Evolutionary conservation across 192 early-diverging fungal genomes (phyloP).

Genomic region (Coemansia sp.): DNA sequence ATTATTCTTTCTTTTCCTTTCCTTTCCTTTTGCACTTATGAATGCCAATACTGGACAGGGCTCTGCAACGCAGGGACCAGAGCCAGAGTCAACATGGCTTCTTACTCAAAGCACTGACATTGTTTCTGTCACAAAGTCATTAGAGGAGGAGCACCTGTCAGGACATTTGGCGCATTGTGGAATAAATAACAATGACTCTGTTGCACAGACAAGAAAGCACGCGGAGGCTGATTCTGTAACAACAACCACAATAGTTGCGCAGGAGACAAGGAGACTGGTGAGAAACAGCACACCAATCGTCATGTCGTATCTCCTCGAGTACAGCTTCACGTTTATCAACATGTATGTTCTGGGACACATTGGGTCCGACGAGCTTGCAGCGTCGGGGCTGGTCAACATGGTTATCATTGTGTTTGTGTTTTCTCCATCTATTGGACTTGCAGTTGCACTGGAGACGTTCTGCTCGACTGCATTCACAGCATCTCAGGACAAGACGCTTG

Average conservation of each 20-base stretch:
- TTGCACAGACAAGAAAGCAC: neutral
- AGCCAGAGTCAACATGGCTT: no score
- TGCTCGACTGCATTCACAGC: no score
- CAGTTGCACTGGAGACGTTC: constrained; percentile 1
- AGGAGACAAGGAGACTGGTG: constrained; percentile 24
- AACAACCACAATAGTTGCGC: constrained; percentile 14
- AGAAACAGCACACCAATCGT: constrained; percentile 26
- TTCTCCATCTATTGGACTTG: constrained; percentile 67
- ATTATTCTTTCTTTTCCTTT: no score
- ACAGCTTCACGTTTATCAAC: constrained; percentile 64
- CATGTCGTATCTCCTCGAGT: constrained; percentile 63
- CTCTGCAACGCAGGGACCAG: no score
- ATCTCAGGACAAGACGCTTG: no score
- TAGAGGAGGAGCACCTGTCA: no score
- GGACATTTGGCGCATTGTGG: no score
- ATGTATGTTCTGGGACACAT: constrained; percentile 65
- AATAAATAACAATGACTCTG: no score
- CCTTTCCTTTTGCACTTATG: no score
- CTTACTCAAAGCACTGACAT: no score
- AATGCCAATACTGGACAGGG: no score
- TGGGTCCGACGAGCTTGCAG: constrained; percentile 66
- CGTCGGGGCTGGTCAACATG: constrained; percentile 71
- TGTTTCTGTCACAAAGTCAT: no score
- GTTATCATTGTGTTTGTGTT: constrained; percentile 70
- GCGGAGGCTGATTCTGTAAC: constrained; percentile 10